Percentiles rank a stretch among this genome's conserved stretches.
Evolutionary conservation across 139 green algal genomes (phyloP).

Genomic region (Chlorella sp.): DNA sequence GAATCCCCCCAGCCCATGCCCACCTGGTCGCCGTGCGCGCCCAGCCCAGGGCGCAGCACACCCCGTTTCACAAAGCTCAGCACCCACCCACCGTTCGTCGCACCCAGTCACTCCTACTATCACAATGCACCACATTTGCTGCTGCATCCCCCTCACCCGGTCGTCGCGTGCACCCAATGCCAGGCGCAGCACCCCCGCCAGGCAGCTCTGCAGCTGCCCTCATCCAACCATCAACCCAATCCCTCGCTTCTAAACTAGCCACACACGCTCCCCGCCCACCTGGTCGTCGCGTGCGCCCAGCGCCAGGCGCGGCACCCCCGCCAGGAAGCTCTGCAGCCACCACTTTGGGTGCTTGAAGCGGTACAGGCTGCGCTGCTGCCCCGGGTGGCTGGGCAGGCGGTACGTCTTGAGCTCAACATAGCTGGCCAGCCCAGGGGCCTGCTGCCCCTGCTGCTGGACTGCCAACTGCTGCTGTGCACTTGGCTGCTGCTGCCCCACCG

Average conservation of each 20-base stretch:
- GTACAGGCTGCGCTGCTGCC: constrained; percentile 31
- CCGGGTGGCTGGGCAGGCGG: neutral
- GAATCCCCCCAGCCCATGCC: too few relatives aligned
- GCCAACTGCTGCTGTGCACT: neutral
- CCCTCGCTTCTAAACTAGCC: neutral
- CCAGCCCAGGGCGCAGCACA: too few relatives aligned
- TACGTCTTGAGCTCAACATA: constrained; percentile 44
- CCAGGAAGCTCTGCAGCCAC: constrained; percentile 50
- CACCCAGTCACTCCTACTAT: too few relatives aligned
- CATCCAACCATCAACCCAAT: neutral
- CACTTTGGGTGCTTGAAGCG: constrained; percentile 39
- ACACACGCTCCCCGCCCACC: neutral
- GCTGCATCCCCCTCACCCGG: too few relatives aligned
- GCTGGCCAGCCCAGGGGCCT: neutral
- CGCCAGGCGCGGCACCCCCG: constrained; percentile 29
- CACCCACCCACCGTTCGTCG: too few relatives aligned
- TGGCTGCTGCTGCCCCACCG: neutral
- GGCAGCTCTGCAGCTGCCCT: too few relatives aligned
- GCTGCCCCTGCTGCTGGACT: neutral
- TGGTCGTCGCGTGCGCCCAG: constrained; percentile 36
- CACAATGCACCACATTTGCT: too few relatives aligned
- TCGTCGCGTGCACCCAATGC: too few relatives aligned
- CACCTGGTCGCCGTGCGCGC: too few relatives aligned
- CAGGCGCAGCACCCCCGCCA: too few relatives aligned
- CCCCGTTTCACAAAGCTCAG: too few relatives aligned